phyloP scores from a whole-genome alignment of 1,139 yeast genomes.

The Kluyveromyces marxianus region DNA sequence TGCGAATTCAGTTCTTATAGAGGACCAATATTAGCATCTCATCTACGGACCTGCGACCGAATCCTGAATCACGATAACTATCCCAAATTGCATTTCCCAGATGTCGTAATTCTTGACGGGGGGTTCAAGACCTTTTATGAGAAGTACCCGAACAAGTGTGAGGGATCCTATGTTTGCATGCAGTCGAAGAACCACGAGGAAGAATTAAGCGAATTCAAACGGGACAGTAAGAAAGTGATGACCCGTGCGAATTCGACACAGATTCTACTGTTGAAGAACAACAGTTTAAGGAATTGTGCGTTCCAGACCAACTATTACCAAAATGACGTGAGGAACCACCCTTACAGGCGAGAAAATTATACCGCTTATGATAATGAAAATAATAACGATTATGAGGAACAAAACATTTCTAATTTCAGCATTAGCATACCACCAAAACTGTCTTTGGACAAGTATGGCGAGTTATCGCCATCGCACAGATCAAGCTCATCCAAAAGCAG shows the following conservation, averaged over 20 bases:
- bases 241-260: constrained; percentile 33
- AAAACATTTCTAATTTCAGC: constrained; percentile 9
- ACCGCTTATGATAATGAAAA: background rate
- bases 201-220: constrained; percentile 63
- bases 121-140: constrained; percentile 80
- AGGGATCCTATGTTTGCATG: constrained; percentile 84
- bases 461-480: constrained; percentile 7
- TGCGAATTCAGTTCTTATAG: constrained; percentile 91
- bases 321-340: no score
- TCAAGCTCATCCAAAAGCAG: constrained; percentile 13
- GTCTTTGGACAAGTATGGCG: constrained; percentile 2
- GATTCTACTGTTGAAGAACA: constrained; percentile 7
- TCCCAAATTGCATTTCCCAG: constrained; percentile 80
- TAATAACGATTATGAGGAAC: background rate
- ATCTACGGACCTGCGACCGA: constrained; percentile 78
- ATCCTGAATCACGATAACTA: constrained; percentile 62
- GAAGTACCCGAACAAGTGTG: constrained; percentile 41
- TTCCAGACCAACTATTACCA: no score
- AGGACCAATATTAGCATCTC: constrained; percentile 88
- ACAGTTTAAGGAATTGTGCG: background rate
- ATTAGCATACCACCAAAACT: constrained; percentile 1
- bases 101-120: constrained; percentile 79
- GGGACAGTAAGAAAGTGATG: constrained; percentile 42
- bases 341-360: no score
- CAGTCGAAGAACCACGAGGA: constrained; percentile 67